Conservation (phyloP, 2,329 filamentous ascomycete species). For the Cordyceps javanica region DNA sequence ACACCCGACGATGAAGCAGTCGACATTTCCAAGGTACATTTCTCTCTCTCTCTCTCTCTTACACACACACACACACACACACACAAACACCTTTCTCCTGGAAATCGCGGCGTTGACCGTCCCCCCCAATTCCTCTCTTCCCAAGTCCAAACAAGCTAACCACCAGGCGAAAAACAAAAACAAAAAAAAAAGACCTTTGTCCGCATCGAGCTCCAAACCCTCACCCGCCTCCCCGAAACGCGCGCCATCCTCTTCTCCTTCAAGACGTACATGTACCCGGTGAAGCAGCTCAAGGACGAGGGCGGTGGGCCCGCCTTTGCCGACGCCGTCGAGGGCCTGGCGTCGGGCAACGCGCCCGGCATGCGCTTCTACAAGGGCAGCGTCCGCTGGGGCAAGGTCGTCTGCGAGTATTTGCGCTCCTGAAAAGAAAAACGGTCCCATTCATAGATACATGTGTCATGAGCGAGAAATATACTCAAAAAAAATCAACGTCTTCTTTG, state of each 20-base stretch:
- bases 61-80: too few species aligned
- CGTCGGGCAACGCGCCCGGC: constrained; percentile 43
- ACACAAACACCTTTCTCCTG: too few species aligned
- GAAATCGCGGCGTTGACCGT: too few species aligned
- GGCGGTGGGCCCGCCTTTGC: constrained; percentile 41
- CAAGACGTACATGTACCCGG: constrained; percentile 48
- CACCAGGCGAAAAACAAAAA: too few species aligned
- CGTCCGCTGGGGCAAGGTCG: constrained; percentile 39
- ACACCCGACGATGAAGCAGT: constrained; percentile 29
- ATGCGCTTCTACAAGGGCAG: constrained; percentile 50
- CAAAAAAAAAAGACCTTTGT: constrained; percentile 28
- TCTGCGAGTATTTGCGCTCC: constrained; percentile 39
- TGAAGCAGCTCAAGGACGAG: constrained; percentile 43
- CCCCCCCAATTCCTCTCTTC: background rate
- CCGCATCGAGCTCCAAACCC: constrained; percentile 45
- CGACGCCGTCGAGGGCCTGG: constrained; percentile 47
- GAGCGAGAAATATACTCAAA: background rate
- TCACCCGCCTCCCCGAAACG: constrained; percentile 42
- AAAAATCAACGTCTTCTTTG: too few species aligned
- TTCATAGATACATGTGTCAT: background rate
- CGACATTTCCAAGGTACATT: constrained; percentile 30
- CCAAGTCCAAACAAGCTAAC: background rate
- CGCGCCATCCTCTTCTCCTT: constrained; percentile 46
- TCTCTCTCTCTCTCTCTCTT: background rate
- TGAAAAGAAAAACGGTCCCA: background rate